Percentiles rank a stretch among this genome's conserved stretches.
These are phyloP conservation scores for Perkinsus olseni DNA, from an alignment of 169 alveolate genomes.

Conservation along the genomic window DNA sequence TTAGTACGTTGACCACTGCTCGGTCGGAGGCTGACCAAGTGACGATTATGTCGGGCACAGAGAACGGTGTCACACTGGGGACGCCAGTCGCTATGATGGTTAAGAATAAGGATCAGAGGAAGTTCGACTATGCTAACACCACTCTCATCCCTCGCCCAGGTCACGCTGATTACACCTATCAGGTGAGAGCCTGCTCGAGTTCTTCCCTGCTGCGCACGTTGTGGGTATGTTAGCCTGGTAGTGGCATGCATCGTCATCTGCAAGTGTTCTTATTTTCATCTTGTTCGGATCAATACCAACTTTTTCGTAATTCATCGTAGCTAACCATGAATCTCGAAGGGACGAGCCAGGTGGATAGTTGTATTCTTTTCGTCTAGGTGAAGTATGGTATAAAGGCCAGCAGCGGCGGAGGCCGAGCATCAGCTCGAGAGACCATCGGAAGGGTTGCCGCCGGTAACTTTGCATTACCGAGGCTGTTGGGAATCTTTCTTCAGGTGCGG, in stretches of 20 bases:
- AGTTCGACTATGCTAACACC: slow-evolving; percentile 24
- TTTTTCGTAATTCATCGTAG: too few species aligned
- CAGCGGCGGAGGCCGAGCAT: slow-evolving; percentile 68
- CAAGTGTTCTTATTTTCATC: too few species aligned
- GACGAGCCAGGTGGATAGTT: too few species aligned
- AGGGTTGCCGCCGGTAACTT: slow-evolving; percentile 47
- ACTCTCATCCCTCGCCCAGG: slow-evolving; percentile 51
- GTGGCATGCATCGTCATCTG: too few species aligned
- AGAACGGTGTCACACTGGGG: slow-evolving; percentile 51
- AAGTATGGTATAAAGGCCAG: slow-evolving; percentile 45
- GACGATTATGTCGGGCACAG: slow-evolving; percentile 42
- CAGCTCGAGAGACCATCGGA: slow-evolving; percentile 64
- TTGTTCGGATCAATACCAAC: too few species aligned
- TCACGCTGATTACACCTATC: slow-evolving; percentile 63
- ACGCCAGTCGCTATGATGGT: slow-evolving; percentile 49
- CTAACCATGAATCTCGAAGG: too few species aligned
- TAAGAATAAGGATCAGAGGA: slow-evolving; percentile 41
- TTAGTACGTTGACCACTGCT: slow-evolving; percentile 38
- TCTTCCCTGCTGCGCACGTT: background rate
- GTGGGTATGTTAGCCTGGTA: too few species aligned
- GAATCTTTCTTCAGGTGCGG: slow-evolving; percentile 22
- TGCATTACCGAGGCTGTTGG: background rate
- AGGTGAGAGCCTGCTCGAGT: background rate
- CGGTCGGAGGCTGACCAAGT: slow-evolving; percentile 47
- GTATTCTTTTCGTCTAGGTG: background rate